These are phyloP conservation scores for Cordyceps tenuipes DNA, from an alignment of 2,329 filamentous ascomycete genomes.

Conservation along the genomic window DNA sequence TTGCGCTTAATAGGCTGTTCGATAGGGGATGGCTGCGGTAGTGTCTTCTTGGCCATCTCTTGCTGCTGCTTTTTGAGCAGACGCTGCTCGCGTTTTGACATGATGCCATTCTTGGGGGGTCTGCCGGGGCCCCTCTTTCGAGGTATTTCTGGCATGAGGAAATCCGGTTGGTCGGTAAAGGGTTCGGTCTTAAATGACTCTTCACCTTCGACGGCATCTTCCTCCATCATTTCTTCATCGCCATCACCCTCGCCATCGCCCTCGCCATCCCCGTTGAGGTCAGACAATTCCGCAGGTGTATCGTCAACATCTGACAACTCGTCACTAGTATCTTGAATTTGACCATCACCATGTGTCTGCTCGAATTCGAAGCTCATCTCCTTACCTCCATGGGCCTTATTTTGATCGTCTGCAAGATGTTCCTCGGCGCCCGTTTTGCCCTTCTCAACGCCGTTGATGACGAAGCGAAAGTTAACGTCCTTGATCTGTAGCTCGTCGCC, in stretches of 20 bases:
- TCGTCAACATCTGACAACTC: slow-evolving; percentile 37
- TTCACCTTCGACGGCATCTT: slow-evolving; percentile 21
- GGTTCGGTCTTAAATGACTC: slow-evolving; percentile 23
- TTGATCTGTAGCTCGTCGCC: slow-evolving; percentile 65
- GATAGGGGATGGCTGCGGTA: slow-evolving; percentile 36
- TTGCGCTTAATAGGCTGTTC: slow-evolving; percentile 53
- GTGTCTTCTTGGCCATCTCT: slow-evolving; percentile 41
- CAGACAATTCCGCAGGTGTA: slow-evolving; percentile 33
- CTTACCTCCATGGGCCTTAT: slow-evolving; percentile 49
- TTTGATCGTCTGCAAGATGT: slow-evolving; percentile 21
- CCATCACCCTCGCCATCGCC: slow-evolving; percentile 24
- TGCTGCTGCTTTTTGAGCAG: slow-evolving; percentile 50
- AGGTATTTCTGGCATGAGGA: slow-evolving; percentile 36
- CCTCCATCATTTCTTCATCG: slow-evolving; percentile 21
- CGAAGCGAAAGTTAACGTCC: slow-evolving; percentile 58
- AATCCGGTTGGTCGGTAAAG: slow-evolving; percentile 25
- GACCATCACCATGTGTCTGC: slow-evolving; percentile 48
- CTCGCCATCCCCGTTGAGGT: slow-evolving; percentile 31
- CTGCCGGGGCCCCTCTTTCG: slow-evolving; percentile 71
- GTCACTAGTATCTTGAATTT: slow-evolving; percentile 48
- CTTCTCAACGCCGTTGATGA: slow-evolving; percentile 54
- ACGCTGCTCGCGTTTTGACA: slow-evolving; percentile 69
- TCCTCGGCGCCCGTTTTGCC: slow-evolving; percentile 53
- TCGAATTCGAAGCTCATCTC: slow-evolving; percentile 70
- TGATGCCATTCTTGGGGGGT: slow-evolving; percentile 73